Evolutionary conservation across 495 filamentous ascomycete species (phyloP), one percentile per base, ranked within the genome.

Genomic region (Jackrogersella multiformis): DNA sequence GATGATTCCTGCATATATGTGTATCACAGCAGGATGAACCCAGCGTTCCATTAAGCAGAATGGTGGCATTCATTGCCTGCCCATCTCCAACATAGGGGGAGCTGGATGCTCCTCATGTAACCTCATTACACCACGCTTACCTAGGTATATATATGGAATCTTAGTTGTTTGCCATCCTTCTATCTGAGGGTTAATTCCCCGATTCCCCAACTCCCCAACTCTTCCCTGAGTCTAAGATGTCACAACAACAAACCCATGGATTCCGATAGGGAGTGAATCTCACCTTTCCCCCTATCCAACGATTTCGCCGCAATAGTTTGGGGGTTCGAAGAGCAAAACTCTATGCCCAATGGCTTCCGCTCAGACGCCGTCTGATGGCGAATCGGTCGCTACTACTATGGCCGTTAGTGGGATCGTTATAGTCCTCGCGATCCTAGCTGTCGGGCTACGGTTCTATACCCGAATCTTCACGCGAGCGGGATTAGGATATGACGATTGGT

Each of bases 361-460:
- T n/a, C 23, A 30, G n/a, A 8, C 10, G 28, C 6, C 35, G 10
- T 23, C 64, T 8, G 32, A 48, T 18, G 21, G 24, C 1, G 46
- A 32, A 41, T 41, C 26, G n/a, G 36, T 44, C 16, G 39, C 12
- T 26, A 18, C 36, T 1, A 64, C 62, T 6, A 45, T 49, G 18
- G 65, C 6, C 5, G 51, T 72, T 16, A 62, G 60, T 28, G 71
- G 62, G 1, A 15, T 72, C 36, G 65, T 68, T 39, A 61, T 73
- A 18, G 61, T 26, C 12, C 44, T 75, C 1, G 51, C 68, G 18
- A 41, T 67, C 4, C 34, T 70, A 5, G 61, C 62, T 1, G 68
- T 69, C 5, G 65, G 13, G 7, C 65, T 75, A 5, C 68, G 73
- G 18, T 76, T 76, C 42, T 76, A 76, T 13, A 69, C 71, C 2